phyloP scores from a whole-genome alignment of 129 eudicot species.

The Pittosporum tobira region DNA sequence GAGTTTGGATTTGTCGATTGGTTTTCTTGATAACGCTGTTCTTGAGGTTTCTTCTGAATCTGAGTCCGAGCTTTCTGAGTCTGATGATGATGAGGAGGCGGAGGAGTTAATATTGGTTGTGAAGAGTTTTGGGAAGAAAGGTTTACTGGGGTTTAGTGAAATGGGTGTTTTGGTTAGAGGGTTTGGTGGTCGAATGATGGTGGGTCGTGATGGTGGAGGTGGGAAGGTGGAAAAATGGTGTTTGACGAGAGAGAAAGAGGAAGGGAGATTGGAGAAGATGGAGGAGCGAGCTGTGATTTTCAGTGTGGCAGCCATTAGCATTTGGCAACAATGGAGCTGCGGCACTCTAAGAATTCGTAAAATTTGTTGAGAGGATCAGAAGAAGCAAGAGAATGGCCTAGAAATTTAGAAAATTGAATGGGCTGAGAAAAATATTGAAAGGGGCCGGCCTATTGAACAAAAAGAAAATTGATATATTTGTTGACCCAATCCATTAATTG shows the following conservation, averaged over 20 bases:
- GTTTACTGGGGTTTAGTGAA: slow-evolving; percentile 2
- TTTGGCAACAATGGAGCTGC: background rate
- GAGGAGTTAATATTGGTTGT: slow-evolving; percentile 46
- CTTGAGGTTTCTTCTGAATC: slow-evolving; percentile 23
- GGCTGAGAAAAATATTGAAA: background rate
- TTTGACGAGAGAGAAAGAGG: slow-evolving; percentile 13
- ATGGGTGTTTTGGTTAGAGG: slow-evolving; percentile 16
- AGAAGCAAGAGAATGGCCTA: background rate
- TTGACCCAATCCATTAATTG: too few species aligned
- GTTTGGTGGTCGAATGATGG: background rate
- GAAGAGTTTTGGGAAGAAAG: slow-evolving; percentile 19
- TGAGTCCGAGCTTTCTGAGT: slow-evolving; percentile 35
- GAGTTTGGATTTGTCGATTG: slow-evolving; percentile 22
- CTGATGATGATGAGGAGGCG: slow-evolving; percentile 50
- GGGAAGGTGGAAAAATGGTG: slow-evolving; percentile 17
- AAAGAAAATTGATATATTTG: too few species aligned
- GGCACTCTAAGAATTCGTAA: background rate
- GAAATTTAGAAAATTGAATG: background rate
- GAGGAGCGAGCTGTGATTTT: slow-evolving; percentile 11
- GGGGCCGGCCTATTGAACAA: too few species aligned
- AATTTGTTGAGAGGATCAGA: background rate
- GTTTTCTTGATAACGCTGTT: slow-evolving; percentile 2
- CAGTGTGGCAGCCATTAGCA: slow-evolving; percentile 14
- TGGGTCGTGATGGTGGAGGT: background rate
- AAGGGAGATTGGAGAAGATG: slow-evolving; percentile 16